Evolutionary conservation across 1,284 basidiomycete species (phyloP).

Genomic region (Rhodotorula sp.): DNA sequence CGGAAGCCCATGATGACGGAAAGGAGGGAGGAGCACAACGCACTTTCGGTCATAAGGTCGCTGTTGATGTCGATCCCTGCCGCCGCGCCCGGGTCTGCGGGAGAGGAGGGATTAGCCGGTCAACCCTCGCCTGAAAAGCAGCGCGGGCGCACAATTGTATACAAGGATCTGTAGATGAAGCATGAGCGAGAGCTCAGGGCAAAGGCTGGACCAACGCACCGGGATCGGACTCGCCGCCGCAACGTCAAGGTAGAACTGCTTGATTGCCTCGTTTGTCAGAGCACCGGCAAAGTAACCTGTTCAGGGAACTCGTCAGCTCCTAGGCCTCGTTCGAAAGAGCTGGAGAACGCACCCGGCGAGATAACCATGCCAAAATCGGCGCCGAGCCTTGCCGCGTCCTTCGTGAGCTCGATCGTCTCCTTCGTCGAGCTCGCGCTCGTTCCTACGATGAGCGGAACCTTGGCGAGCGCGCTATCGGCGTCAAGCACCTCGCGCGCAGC

Average conservation of each 20-base stretch:
- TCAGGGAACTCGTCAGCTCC: no score
- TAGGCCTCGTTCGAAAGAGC: no score
- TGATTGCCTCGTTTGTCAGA: conserved; percentile 53
- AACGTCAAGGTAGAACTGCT: conserved; percentile 60
- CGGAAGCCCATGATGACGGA: accelerated
- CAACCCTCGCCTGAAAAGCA: accelerated
- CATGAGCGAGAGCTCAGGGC: no score
- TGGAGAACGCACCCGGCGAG: conserved; percentile 39
- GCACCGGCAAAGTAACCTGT: conserved; percentile 55
- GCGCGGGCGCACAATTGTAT: conserved; percentile 68
- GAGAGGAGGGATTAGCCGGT: not conserved
- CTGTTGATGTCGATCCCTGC: conserved; percentile 85
- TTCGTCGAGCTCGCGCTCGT: conserved; percentile 75
- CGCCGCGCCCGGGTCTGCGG: conserved; percentile 61
- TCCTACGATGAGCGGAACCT: conserved; percentile 75
- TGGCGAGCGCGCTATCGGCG: conserved; percentile 63
- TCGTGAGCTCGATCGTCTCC: conserved; percentile 76
- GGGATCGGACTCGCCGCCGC: conserved; percentile 80
- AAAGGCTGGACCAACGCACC: conserved; percentile 48
- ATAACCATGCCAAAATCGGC: conserved; percentile 71
- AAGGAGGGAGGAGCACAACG: not conserved
- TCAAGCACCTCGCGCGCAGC: conserved; percentile 73
- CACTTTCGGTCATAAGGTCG: conserved; percentile 65
- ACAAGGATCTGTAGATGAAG: conserved; percentile 59
- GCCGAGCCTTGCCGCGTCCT: conserved; percentile 76